A percentile compares a stretch with the other conserved stretches of the same genome.
These are phyloP conservation scores for Aquilaria agallochum DNA, from an alignment of 441 rosid species.

Conservation along the genomic window DNA sequence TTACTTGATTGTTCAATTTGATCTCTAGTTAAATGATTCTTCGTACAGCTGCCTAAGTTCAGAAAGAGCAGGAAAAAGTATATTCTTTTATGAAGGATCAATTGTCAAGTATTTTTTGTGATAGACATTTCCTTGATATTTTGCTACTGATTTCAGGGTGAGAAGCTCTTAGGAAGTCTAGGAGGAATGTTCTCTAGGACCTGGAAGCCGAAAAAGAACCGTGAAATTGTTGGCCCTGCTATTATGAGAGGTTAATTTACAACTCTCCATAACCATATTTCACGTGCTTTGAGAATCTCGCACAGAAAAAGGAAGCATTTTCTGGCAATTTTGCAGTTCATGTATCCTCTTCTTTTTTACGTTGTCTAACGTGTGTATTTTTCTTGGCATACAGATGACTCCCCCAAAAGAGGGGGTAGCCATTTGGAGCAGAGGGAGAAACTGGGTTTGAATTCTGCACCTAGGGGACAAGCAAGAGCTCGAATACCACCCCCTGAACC, in stretches of 20 bases:
- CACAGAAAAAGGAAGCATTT: background rate
- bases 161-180: constrained; percentile 90
- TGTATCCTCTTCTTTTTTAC: background rate
- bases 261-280: constrained; percentile 2
- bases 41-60: background rate
- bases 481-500: constrained; percentile 33
- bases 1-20: background rate
- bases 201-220: constrained; percentile 96
- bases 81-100: background rate
- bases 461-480: constrained; percentile 30
- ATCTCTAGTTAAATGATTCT: background rate
- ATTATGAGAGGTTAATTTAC: constrained; percentile 51
- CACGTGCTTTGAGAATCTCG: background rate
- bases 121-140: constrained; percentile 6
- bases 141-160: constrained; percentile 58
- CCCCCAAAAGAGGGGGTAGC: constrained; percentile 33
- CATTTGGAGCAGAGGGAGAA: constrained; percentile 61
- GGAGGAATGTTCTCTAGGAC: constrained; percentile 85
- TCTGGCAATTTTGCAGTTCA: background rate
- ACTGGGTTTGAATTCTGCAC: constrained; percentile 45
- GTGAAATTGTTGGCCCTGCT: constrained; percentile 64
- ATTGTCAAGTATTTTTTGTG: background rate
- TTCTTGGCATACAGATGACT: constrained; percentile 36
- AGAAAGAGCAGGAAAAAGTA: constrained; percentile 5
- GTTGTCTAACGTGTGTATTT: background rate